Conservation (phyloP, 306 rosid genomes). For the Cucumis hystrix region DNA sequence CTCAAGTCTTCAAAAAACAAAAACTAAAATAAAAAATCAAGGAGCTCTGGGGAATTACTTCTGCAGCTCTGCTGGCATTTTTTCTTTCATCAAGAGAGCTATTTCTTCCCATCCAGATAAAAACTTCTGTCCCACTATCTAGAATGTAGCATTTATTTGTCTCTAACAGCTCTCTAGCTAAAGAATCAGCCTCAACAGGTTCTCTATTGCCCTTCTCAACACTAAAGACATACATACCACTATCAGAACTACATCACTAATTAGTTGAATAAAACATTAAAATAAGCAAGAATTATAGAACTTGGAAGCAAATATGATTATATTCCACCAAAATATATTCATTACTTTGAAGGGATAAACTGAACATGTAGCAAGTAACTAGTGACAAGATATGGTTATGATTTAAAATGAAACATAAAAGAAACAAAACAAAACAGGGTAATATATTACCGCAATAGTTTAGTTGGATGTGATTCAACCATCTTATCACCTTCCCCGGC, state of each 20-base stretch:
- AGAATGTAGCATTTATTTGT: slow-evolving; percentile 73
- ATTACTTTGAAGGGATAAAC: neutral
- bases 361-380: neutral
- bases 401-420: neutral
- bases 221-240: slow-evolving; percentile 30
- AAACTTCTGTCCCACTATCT: slow-evolving; percentile 81
- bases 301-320: neutral
- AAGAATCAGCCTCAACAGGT: slow-evolving; percentile 54
- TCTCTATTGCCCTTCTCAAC: slow-evolving; percentile 57
- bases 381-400: neutral
- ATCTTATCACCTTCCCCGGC: slow-evolving; percentile 37
- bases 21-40: slow-evolving; percentile 8
- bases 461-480: slow-evolving; percentile 45
- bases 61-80: slow-evolving; percentile 68
- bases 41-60: slow-evolving; percentile 32
- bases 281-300: neutral
- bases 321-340: neutral
- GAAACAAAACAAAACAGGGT: slow-evolving; percentile 1
- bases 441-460: slow-evolving; percentile 54
- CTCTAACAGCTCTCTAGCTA: slow-evolving; percentile 61
- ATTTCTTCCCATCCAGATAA: slow-evolving; percentile 85
- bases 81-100: slow-evolving; percentile 81
- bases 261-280: neutral
- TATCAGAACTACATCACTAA: slow-evolving; percentile 1
- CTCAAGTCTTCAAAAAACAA: neutral